phyloP scores from a whole-genome alignment of 2,329 filamentous ascomycete species.

The Trichoderma gracile region DNA sequence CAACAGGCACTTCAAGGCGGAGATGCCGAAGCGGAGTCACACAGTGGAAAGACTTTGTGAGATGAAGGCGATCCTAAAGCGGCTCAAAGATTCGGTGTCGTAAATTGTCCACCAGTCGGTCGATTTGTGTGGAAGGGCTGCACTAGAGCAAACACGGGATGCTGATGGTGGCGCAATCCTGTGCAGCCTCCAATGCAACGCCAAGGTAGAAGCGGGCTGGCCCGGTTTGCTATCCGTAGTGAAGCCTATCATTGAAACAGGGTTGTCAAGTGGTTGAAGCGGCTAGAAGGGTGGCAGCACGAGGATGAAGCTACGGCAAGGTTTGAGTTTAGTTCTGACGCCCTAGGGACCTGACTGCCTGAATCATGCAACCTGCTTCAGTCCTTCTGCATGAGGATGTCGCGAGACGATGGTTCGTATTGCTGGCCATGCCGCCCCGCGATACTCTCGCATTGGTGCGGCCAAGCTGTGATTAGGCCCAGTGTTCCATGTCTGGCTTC shows the following conservation, averaged over 20 bases:
- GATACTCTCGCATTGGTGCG: neutral
- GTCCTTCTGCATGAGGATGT: too few relatives aligned
- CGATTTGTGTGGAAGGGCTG: neutral
- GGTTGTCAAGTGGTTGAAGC: neutral
- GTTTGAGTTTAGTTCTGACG: neutral
- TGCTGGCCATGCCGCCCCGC: too few relatives aligned
- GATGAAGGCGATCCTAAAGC: neutral
- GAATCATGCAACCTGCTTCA: neutral
- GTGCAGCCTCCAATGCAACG: neutral
- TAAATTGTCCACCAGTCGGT: neutral
- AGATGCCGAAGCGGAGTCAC: constrained; percentile 8
- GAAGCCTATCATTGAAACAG: neutral
- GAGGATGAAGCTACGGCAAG: neutral
- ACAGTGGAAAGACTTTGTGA: neutral
- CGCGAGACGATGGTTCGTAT: neutral
- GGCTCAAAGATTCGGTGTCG: neutral
- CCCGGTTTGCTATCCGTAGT: neutral
- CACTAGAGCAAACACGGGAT: neutral
- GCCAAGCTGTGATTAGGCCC: too few relatives aligned
- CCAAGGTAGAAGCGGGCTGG: neutral
- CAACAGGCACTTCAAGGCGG: neutral
- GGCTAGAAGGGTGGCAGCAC: neutral
- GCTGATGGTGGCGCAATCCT: neutral
- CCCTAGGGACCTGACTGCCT: neutral
- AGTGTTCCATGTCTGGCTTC: too few relatives aligned